Base-by-base conservation (phyloP, 257 asterid genomes). In the Solanum chmielewskii region DNA sequence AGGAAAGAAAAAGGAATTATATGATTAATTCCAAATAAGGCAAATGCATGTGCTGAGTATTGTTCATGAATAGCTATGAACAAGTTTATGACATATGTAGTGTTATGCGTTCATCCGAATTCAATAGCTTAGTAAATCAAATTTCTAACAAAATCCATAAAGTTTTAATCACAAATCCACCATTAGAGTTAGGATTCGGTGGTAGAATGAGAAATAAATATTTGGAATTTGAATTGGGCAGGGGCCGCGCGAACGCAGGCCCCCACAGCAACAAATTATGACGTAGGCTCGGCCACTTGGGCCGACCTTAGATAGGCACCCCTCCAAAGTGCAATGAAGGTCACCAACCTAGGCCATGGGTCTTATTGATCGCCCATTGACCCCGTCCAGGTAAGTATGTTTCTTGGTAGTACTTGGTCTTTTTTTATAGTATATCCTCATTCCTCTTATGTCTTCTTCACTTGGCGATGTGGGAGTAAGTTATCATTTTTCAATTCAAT, bases 351-450 rank as follows among this genome's bases (percentile, higher is more conserved):
- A 91, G 86, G 89, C 64, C 92, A 74, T 87, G 15, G 74, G 49
- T 83, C 89, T 87, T 85, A 0, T 44, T 45, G 92, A 87, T 88
- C 86, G 3, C 85, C 90, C 89, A 91, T 85, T 15, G 88, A 89
- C 87, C 87, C 89, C 71, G 86, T 90, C 92, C 89, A 88, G 89
- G 90, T 88, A 91, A 87, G 90, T 86, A 89, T 92, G 83, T 45
- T 29, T 1, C 25, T 20, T 7, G 0, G 64, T 20, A 7, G 2
- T 56, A 10, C 66, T 56, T 56, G 25, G 66, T 25, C 25, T 7
- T 18, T 18, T 18, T 56, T 56, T 56, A 56, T 56, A 56, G 64
- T 56, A 56, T 18, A 0, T 20, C 25, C n/a, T 56, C 64, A 20
- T 18, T 56, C 1, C 4, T 56, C 25, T 18, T 56, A 2, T 56